Evolutionary conservation across 768 basidiomycete species (phyloP).

Genomic region (Porpolomopsis calyptriformis): DNA sequence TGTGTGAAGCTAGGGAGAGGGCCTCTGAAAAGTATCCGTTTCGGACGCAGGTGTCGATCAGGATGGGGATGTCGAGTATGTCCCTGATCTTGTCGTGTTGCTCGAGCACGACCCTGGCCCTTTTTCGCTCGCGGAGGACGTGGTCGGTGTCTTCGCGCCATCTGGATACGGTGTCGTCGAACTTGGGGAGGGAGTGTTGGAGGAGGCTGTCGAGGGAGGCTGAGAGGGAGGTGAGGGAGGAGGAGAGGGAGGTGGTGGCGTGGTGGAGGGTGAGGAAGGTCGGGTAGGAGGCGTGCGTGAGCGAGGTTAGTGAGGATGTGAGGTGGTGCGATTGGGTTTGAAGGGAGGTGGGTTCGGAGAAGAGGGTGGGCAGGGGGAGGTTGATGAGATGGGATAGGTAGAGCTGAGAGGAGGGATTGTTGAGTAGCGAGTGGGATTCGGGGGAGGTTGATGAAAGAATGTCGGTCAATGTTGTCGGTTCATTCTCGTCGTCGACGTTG

Average conservation of each 20-base stretch:
- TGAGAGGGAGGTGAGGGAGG: slow-evolving; percentile 66
- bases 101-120: slow-evolving; percentile 79
- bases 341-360: slow-evolving; percentile 63
- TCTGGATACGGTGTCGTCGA: slow-evolving; percentile 60
- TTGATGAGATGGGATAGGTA: slow-evolving; percentile 62
- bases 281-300: slow-evolving; percentile 85
- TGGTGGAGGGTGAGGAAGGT: slow-evolving; percentile 85
- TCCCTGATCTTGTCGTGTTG: slow-evolving; percentile 91
- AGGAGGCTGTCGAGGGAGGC: slow-evolving; percentile 63
- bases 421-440: slow-evolving; percentile 9
- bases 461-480: background rate
- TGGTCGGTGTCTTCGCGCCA: slow-evolving; percentile 68
- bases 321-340: slow-evolving; percentile 79
- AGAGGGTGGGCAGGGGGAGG: slow-evolving; percentile 56
- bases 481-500: background rate
- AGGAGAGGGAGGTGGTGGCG: slow-evolving; percentile 62
- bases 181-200: slow-evolving; percentile 54
- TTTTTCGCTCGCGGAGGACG: slow-evolving; percentile 64
- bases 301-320: slow-evolving; percentile 78
- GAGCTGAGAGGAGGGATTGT: slow-evolving; percentile 23
- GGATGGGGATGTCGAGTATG: slow-evolving; percentile 78
- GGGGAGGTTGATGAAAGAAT: background rate
- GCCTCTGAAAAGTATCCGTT: slow-evolving; percentile 92
- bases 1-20: slow-evolving; percentile 72
- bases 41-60: slow-evolving; percentile 88